Base-by-base conservation (phyloP, 2,329 filamentous ascomycete genomes). In the Nemania bipapillata region DNA sequence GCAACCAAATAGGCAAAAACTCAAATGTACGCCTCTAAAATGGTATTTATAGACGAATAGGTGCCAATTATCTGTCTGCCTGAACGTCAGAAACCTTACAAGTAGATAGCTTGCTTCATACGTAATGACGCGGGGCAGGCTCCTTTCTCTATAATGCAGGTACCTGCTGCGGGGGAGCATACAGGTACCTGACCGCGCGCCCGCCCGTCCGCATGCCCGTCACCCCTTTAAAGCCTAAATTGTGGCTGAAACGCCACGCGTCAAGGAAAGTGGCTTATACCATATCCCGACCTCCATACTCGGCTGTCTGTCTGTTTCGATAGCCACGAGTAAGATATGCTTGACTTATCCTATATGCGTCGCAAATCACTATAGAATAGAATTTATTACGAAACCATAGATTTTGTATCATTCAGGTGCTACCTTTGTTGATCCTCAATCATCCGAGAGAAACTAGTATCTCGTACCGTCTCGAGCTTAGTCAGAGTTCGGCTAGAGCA, bases 181-280 rank as follows among this genome's bases (percentile, higher is more conserved):
- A 45, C 22, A n/a, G 26, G 28, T 20, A 28, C n/a, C n/a, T n/a
- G n/a, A n/a, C n/a, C n/a, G n/a, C n/a, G n/a, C n/a, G n/a, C n/a
- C n/a, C n/a, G n/a, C n/a, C n/a, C n/a, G n/a, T n/a, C n/a, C n/a
- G n/a, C n/a, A n/a, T 26, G 17, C 35, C 35, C 17, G 26, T 28
- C 26, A 17, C 12, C 30, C 30, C 4, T 53, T 64, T 68, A 54
- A 54, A 55, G 65, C 53, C 65, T 56, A 67, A 26, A 22, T 35
- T 71, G 72, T 74, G 73, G 73, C 72, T 72, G 70, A 67, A 71
- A 72, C 73, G 70, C 72, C 70, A 74, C 70, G 58, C 58, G 65
- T 70, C 56, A 58, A 28, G 54, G 42, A 47, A 26, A 26, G 30
- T 45, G 2, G 8, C 35, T 37, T 37, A 45, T n/a, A 45, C 15